A percentile compares a stretch with the other conserved stretches of the same genome.
These are phyloP conservation scores for Penicillium pancosmium DNA, from an alignment of 495 filamentous ascomycete species.

Conservation along the genomic window DNA sequence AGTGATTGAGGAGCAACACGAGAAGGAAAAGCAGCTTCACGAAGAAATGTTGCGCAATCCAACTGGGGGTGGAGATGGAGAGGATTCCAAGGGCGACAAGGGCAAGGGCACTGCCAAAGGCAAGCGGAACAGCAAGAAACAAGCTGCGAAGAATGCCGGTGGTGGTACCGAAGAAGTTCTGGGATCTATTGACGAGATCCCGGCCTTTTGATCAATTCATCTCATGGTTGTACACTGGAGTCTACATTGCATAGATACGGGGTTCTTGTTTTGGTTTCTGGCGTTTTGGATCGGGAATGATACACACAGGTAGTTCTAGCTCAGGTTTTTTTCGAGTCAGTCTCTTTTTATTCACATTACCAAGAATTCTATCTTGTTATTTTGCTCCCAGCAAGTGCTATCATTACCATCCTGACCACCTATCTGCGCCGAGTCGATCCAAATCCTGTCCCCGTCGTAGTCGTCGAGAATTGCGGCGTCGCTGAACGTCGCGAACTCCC, in stretches of 20 bases:
- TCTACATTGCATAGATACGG: background rate
- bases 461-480: slow-evolving; percentile 47
- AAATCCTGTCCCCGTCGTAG: slow-evolving; percentile 83
- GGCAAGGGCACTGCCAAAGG: slow-evolving; percentile 33
- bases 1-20: slow-evolving; percentile 65
- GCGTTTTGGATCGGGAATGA: slow-evolving; percentile 16
- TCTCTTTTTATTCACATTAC: background rate
- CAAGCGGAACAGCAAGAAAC: slow-evolving; percentile 46
- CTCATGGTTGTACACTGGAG: background rate
- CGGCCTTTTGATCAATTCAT: slow-evolving; percentile 23
- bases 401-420: slow-evolving; percentile 3
- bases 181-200: slow-evolving; percentile 44
- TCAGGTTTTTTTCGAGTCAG: background rate
- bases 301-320: slow-evolving; percentile 16
- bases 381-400: background rate
- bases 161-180: slow-evolving; percentile 49
- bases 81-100: slow-evolving; percentile 41
- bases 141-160: slow-evolving; percentile 30
- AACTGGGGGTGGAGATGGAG: slow-evolving; percentile 35
- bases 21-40: slow-evolving; percentile 58
- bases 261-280: slow-evolving; percentile 13
- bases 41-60: slow-evolving; percentile 54
- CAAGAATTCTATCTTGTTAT: background rate
- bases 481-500: slow-evolving; percentile 44
- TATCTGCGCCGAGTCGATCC: slow-evolving; percentile 82